phyloP scores from a whole-genome alignment of 768 basidiomycete genomes.

The Lentinula lateritia region DNA sequence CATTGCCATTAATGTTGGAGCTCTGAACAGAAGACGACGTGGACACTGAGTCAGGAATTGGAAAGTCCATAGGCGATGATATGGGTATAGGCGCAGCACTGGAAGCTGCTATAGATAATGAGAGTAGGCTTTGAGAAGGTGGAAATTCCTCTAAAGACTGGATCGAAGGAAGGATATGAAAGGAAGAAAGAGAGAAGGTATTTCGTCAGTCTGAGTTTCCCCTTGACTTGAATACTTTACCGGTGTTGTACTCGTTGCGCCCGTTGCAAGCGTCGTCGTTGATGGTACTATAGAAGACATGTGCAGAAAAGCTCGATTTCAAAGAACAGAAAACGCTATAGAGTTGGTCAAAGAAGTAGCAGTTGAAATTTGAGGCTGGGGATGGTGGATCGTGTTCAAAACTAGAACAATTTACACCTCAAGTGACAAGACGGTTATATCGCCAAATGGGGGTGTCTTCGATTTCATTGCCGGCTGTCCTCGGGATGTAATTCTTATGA shows the following conservation, averaged over 20 bases:
- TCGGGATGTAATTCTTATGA: background rate
- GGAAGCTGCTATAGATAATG: conserved; percentile 60
- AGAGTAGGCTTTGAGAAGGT: conserved; percentile 45
- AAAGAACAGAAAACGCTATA: background rate
- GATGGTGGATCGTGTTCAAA: background rate
- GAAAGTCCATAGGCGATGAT: background rate
- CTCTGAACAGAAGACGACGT: background rate
- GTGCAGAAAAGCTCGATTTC: background rate
- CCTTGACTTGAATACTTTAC: background rate
- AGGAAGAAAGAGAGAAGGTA: background rate
- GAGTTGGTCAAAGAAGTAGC: background rate
- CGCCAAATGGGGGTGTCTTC: background rate
- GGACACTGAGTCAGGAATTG: conserved; percentile 1
- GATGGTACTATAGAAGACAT: background rate
- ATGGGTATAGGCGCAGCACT: conserved; percentile 42
- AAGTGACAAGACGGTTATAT: background rate
- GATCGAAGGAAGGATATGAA: background rate
- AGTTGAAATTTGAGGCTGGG: background rate
- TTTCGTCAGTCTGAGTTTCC: background rate
- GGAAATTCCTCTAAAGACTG: background rate
- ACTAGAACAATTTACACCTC: background rate
- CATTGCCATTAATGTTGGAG: conserved; percentile 11
- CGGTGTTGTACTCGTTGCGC: background rate
- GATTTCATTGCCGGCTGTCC: background rate
- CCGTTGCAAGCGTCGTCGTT: background rate